These are phyloP conservation scores for Tylopilus sp. DNA, from an alignment of 768 basidiomycete species.

Conservation along the genomic window DNA sequence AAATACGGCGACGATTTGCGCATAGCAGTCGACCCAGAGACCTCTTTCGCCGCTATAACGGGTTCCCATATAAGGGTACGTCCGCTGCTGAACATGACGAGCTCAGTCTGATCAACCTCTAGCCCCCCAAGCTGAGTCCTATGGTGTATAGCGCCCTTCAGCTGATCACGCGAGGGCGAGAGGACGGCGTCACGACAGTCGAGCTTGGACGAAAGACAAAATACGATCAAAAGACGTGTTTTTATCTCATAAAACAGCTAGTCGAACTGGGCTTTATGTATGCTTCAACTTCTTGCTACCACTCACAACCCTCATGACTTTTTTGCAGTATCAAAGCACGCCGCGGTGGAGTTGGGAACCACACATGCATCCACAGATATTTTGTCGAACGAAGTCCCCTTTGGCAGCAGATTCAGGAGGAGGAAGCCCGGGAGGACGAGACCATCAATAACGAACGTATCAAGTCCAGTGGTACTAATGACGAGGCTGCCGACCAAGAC, in stretches of 20 bases:
- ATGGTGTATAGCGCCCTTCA: conserved; percentile 86
- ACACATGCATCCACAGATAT: conserved; percentile 80
- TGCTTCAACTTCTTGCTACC: conserved; percentile 20
- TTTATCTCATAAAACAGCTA: conserved; percentile 79
- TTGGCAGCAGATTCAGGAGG: conserved; percentile 74
- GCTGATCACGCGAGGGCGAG: conserved; percentile 77
- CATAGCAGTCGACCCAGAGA: conserved; percentile 71
- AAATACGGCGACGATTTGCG: conserved; percentile 63
- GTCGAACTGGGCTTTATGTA: conserved; percentile 73
- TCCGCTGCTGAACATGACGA: conserved; percentile 3
- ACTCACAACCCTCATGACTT: background rate
- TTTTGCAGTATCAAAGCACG: conserved; percentile 67
- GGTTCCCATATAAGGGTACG: conserved; percentile 81
- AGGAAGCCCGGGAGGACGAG: conserved; percentile 45
- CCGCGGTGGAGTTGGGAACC: conserved; percentile 69
- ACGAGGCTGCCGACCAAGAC: conserved; percentile 19
- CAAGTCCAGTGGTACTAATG: conserved; percentile 12
- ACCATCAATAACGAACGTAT: conserved; percentile 11
- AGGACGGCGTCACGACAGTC: conserved; percentile 73
- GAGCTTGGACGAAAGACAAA: conserved; percentile 72
- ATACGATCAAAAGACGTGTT: conserved; percentile 88
- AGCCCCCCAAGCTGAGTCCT: conserved; percentile 79
- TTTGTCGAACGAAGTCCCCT: conserved; percentile 72
- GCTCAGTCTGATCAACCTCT: conserved; percentile 8
- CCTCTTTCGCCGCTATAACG: conserved; percentile 74